Percentiles rank a stretch among this genome's conserved stretches.
Evolutionary conservation across 352 stramenopile species (phyloP).

Genomic region (Pythium volutum): DNA sequence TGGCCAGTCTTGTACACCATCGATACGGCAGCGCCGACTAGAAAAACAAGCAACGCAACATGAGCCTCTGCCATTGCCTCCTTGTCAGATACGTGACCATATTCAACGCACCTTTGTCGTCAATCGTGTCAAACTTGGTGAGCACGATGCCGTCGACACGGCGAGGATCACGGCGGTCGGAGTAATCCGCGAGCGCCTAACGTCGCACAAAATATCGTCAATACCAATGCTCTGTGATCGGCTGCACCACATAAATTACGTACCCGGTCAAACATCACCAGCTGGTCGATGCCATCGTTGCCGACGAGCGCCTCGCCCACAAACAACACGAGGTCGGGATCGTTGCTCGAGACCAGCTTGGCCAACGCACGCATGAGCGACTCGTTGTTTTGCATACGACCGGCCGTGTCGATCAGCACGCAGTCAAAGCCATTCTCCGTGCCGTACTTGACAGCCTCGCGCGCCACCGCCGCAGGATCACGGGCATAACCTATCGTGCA

Average conservation of each 20-base stretch:
- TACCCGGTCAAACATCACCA: conserved; percentile 94
- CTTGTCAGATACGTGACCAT: background rate
- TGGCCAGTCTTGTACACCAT: conserved; percentile 99
- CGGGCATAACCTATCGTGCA: conserved; percentile 92
- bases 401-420: conserved; percentile 98
- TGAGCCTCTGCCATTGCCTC: background rate
- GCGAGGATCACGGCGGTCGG: conserved; percentile 80
- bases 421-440: conserved; percentile 94
- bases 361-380: conserved; percentile 97
- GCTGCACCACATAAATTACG: conserved; percentile 1
- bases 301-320: conserved; percentile 99
- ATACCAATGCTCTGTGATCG: background rate
- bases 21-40: conserved; percentile 97
- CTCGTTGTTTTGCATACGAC: conserved; percentile 99
- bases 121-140: conserved; percentile 99
- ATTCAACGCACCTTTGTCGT: conserved; percentile 90
- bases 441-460: conserved; percentile 94
- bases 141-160: conserved; percentile 98
- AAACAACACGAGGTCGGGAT: conserved; percentile 97
- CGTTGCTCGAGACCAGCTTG: conserved; percentile 96
- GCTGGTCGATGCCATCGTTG: conserved; percentile 98
- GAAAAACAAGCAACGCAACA: conserved; percentile 4
- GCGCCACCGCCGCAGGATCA: conserved; percentile 94
- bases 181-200: conserved; percentile 85
- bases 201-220: background rate